Base-by-base conservation (phyloP, 805 yeast species). In the Ogataea polymorpha region DNA sequence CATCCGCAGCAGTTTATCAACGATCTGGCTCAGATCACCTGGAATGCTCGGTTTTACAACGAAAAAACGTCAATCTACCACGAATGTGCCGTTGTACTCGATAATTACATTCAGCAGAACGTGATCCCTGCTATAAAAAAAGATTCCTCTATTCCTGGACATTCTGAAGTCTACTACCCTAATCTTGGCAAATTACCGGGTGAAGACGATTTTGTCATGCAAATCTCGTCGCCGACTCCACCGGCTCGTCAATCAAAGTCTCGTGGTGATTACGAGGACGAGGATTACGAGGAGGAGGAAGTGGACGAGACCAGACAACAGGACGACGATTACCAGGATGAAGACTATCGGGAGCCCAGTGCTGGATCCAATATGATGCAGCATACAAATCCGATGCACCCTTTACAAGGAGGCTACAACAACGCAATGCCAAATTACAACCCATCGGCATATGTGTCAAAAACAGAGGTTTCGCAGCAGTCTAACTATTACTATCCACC, bases 1-100 rank as follows among this genome's bases (percentile, higher is more conserved):
- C 69, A 69, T 33, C 77, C 86, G 1, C 84, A 80, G 51, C 81
- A 79, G 32, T 89, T 87, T 60, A 66, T 90, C 26, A 74, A 69
- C 42, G 96, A 90, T 61, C 59, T 90, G 44, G 87, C 83, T 0
- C 95, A 86, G 61, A 84, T 91, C 38, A 76, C 87, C 1, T 87
- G 95, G 89, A 91, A 91, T 58, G 96, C 97, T 3, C 77, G 86
- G 45, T 76, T 82, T 34, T 91, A 82, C 63, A 91, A 91, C 62
- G 80, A 79, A 43, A 80, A 79, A 47, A 80, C 73, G 11, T 78
- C 89, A 1, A 67, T 68, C 13, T 82, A 85, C 39, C 85, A 83
- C 62, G 70, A 70, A 17, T 85, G 83, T 52, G 96, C 89, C 3
- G 67, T 71, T 14, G 67, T 79, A 16, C 61, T 82, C 47, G 82